Base-by-base conservation (phyloP, 1,284 basidiomycete genomes). In the Vanrija sp. region DNA sequence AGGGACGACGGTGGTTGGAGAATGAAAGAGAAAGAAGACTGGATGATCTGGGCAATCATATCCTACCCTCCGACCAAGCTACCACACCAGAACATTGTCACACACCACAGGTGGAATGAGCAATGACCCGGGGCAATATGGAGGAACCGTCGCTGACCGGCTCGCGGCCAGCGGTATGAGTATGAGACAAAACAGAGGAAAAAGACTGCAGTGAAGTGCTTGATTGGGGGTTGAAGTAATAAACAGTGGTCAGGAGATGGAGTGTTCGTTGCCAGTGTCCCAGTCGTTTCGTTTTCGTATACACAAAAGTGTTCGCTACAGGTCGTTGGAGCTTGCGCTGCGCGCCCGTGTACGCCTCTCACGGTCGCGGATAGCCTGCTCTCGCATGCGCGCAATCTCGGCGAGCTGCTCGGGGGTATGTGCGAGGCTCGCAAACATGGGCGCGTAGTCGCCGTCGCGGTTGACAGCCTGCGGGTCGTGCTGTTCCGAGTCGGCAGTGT, bases 321-420 rank as follows among this genome's bases (percentile, higher is more conserved):
- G 21, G 53, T 50, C 53, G 54, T 46, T 43, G 10, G 26, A 19
- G 25, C 46, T 45, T 6, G 38, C 15, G 46, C 45, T 55, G 19
- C 39, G 42, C 26, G 43, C 28, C 10, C 45, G 50, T 8, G 47
- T 43, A 8, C 47, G 46, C 3, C 60, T 51, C 38, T 58, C 54
- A 18, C 60, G 55, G 12, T 58, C 46, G 3, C 60, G 52, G 21
- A 58, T 49, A 1, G 65, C 64, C 21, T 51, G 44, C 46, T 67
- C 64, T 26, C 66, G 58, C 60, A 68, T 62, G 25, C 62, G 61
- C 15, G 62, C 58, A 57, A 74, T 72, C 51, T 73, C 69, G 21
- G 62, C 65, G n/a, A 72, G 47, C 50, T 74, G 71, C 40, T 66
- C 69, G 3, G 69, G 69, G 8, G 72, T 74, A 54, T 74, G 72